Base-by-base conservation (phyloP, 441 rosid genomes). In the Daphne laureola region DNA sequence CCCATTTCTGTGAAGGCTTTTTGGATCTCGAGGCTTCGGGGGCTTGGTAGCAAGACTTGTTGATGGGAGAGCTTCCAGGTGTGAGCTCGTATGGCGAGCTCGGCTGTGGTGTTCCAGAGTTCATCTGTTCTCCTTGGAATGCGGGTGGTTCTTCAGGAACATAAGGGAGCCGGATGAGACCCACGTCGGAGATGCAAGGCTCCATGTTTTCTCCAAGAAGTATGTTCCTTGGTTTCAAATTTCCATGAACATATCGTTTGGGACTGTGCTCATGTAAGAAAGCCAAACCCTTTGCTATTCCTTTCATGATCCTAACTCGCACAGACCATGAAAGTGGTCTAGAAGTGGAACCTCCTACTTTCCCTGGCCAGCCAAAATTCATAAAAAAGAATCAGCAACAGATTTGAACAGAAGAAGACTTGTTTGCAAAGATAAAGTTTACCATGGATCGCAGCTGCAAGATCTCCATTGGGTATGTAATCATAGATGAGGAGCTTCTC, bases 1-100 rank as follows among this genome's bases (percentile, higher is more conserved):
- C 90, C 84, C 90, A 78, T 59, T 80, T 83, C 67, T 83, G 86
- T 31, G 90, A 76, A 54, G 86, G 84, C 78, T 76, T 80, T 12
- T 66, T 63, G 52, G 58, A 63, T 56, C 65, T 77, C 7, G 62
- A 63, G 52, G 73, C 77, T 69, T 83, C 82, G 8, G 86, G 86
- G 53, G 84, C 76, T 58, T 71, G 82, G 57, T 80, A 74, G 42
- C 71, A 63, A 2, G 72, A 62, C 16, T 71, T 57, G 25, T 57
- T 62, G 3, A 55, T 47, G 27, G 72, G 59, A 40, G 77, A 54
- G 23, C 67, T 67, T 41, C 58, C 55, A 4, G 63, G 4, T 46
- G 77, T 55, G 13, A 69, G 48, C 49, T 73, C 77, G 46, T 67
- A 64, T 4, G 84, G 82, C 55, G 86, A 80, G 54, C 64, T 65